Conservation (phyloP, 2,329 filamentous ascomycete genomes). For the Fusarium newnesense region DNA sequence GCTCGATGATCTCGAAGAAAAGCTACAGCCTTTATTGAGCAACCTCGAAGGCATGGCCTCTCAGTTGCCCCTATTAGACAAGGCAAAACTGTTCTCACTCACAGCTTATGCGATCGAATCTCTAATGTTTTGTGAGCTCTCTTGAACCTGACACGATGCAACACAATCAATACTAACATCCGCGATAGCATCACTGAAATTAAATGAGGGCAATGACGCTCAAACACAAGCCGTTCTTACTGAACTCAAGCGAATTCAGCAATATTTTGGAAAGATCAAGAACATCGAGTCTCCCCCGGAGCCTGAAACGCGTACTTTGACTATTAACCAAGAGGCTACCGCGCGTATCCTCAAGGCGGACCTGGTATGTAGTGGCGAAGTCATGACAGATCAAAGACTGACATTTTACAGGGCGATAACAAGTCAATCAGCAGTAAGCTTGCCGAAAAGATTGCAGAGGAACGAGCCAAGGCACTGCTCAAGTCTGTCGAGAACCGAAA, state of each 20-base stretch:
- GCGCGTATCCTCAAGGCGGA: conserved; percentile 85
- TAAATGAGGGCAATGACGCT: conserved; percentile 79
- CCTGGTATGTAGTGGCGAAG: conserved; percentile 64
- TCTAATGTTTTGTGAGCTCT: conserved; percentile 78
- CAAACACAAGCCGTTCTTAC: conserved; percentile 85
- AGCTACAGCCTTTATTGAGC: conserved; percentile 77
- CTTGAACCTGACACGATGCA: too few species aligned
- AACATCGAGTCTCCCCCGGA: conserved; percentile 68
- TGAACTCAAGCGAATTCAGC: conserved; percentile 86
- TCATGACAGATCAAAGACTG: conserved; percentile 16
- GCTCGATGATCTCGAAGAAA: conserved; percentile 81
- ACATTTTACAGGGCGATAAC: conserved; percentile 57
- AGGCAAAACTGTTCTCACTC: conserved; percentile 92
- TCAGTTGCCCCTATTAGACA: conserved; percentile 90
- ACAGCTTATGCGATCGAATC: conserved; percentile 91
- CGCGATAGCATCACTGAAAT: conserved; percentile 71
- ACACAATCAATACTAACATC: background rate
- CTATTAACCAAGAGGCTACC: conserved; percentile 79
- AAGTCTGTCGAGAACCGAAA: conserved; percentile 59
- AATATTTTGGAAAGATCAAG: conserved; percentile 95
- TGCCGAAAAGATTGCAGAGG: conserved; percentile 66
- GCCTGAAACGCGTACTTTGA: conserved; percentile 60
- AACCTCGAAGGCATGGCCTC: conserved; percentile 74
- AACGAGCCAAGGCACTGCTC: conserved; percentile 63
- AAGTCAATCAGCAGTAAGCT: conserved; percentile 63